phyloP scores from a whole-genome alignment of 1,139 yeast genomes.

The Blastobotrys elegans region DNA sequence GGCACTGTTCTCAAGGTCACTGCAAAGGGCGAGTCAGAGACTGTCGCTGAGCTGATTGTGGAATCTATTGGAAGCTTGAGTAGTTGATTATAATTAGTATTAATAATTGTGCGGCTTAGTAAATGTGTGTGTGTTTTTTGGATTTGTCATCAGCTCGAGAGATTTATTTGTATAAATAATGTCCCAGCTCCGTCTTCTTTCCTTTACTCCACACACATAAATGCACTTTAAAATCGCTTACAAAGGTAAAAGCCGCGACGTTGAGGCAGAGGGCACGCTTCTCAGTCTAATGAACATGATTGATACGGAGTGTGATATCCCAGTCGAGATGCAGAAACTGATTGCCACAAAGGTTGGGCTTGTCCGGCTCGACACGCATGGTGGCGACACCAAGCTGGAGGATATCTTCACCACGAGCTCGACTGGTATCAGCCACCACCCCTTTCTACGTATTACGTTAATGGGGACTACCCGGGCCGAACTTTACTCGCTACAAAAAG shows the following conservation, averaged over 20 bases:
- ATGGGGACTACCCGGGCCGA: slow-evolving; percentile 28
- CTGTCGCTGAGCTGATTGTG: slow-evolving; percentile 31
- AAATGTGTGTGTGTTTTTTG: neutral
- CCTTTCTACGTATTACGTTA: slow-evolving; percentile 29
- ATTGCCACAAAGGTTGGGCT: slow-evolving; percentile 29
- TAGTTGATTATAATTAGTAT: slow-evolving; percentile 2
- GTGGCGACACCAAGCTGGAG: slow-evolving; percentile 17
- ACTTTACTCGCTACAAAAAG: slow-evolving; percentile 25
- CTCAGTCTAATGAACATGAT: slow-evolving; percentile 25
- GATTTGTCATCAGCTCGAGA: neutral
- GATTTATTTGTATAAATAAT: neutral
- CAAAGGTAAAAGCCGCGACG: slow-evolving; percentile 19
- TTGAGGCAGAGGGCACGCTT: slow-evolving; percentile 21
- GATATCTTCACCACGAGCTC: slow-evolving; percentile 23
- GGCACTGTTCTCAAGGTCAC: slow-evolving; percentile 76
- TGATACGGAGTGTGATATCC: slow-evolving; percentile 27
- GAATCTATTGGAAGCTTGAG: slow-evolving; percentile 26
- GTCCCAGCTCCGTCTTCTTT: no score
- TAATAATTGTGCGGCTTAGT: neutral
- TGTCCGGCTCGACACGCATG: slow-evolving; percentile 14
- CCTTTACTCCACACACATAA: no score
- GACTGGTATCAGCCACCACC: no score
- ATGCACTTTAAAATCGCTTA: slow-evolving; percentile 21
- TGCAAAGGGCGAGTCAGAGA: slow-evolving; percentile 57
- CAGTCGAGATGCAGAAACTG: slow-evolving; percentile 30